These are phyloP conservation scores for Plasmodium coatneyi DNA, from an alignment of 169 alveolate genomes.

Conservation along the genomic window DNA sequence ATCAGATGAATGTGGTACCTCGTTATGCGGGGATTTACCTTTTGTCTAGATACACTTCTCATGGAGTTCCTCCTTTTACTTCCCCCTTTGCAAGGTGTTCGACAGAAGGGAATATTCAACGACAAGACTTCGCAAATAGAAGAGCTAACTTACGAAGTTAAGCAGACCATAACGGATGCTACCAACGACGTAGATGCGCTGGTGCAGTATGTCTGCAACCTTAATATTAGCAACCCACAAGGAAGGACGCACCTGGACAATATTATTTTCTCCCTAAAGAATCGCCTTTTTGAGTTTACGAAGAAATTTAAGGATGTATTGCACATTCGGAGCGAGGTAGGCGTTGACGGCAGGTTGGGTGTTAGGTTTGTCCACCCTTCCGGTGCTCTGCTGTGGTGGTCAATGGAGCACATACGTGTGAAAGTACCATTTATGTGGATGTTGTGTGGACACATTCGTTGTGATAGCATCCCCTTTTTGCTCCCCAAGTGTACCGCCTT, in stretches of 20 bases:
- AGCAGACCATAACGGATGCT: slow-evolving; percentile 75
- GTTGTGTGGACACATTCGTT: not conserved
- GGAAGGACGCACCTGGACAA: slow-evolving; percentile 47
- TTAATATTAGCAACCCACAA: slow-evolving; percentile 44
- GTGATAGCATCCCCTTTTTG: not conserved
- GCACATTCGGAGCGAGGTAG: slow-evolving; percentile 80
- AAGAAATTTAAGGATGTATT: slow-evolving; percentile 82
- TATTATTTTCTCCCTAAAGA: slow-evolving; percentile 34
- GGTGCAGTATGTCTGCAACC: slow-evolving; percentile 5
- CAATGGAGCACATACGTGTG: not conserved
- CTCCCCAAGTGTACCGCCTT: not conserved
- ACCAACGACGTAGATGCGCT: slow-evolving; percentile 32
- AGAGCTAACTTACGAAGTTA: slow-evolving; percentile 80
- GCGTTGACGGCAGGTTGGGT: not conserved
- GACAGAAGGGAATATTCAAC: slow-evolving; percentile 79
- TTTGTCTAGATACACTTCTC: not conserved
- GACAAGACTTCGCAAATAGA: slow-evolving; percentile 79
- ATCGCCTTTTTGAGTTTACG: slow-evolving; percentile 72
- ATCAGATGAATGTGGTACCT: not conserved
- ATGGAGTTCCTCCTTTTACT: not conserved
- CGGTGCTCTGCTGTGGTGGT: not conserved
- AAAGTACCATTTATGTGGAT: not conserved
- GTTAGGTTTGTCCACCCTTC: not conserved
- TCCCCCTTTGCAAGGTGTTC: slow-evolving; percentile 38
- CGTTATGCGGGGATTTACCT: not conserved